Evolutionary conservation across 805 yeast genomes (phyloP), one percentile per base, ranked within the genome.

Genomic region (Wickerhamiella cacticola): DNA sequence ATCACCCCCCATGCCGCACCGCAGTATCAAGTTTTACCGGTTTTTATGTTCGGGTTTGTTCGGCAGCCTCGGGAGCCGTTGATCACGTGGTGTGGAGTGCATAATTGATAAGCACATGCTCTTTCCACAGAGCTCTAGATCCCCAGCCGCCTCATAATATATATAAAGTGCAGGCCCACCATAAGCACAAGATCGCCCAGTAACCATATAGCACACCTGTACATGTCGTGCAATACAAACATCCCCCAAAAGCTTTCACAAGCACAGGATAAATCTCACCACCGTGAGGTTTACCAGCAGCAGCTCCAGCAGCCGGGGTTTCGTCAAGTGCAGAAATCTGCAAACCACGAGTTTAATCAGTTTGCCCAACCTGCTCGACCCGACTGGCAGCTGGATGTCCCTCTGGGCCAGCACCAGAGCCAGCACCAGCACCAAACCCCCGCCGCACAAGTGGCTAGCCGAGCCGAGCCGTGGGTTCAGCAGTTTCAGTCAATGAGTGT

Each of bases 141-240:
- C n/a, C n/a, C n/a, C n/a, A n/a, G n/a, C n/a, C n/a, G n/a, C n/a
- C n/a, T n/a, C n/a, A n/a, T n/a, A n/a, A n/a, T n/a, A n/a, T n/a
- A n/a, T n/a, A n/a, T n/a, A n/a, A n/a, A n/a, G n/a, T n/a, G n/a
- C n/a, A n/a, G n/a, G n/a, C n/a, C n/a, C n/a, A n/a, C n/a, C n/a
- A n/a, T n/a, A n/a, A n/a, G n/a, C n/a, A n/a, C n/a, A n/a, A n/a
- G n/a, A n/a, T n/a, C n/a, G n/a, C n/a, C n/a, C n/a, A n/a, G n/a
- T n/a, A n/a, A n/a, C n/a, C n/a, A n/a, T n/a, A n/a, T n/a, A n/a
- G n/a, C n/a, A n/a, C n/a, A n/a, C n/a, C n/a, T n/a, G n/a, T n/a
- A n/a, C 35, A 44, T 44, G 47, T 44, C 47, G 3, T 44, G 47
- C 19, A 12, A 24, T n/a, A 34, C 47, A 9, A 35, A 34, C 19